These are phyloP conservation scores for Ogataea corticis DNA, from an alignment of 805 yeast genomes.

Conservation along the genomic window DNA sequence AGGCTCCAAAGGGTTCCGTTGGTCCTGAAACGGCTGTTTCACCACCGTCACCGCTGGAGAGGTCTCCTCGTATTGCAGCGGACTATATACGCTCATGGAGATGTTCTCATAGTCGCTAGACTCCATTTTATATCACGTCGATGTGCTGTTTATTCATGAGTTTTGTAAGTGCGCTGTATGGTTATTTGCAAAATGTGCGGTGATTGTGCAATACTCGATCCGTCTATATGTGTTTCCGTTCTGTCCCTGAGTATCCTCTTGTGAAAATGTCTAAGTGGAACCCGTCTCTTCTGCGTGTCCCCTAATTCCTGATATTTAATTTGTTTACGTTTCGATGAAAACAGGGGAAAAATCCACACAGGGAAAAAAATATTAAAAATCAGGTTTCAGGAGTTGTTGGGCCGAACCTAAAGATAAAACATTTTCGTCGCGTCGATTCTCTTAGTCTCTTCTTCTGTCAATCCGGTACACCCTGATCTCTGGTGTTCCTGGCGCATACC, in stretches of 20 bases:
- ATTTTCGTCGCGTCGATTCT: slow-evolving; percentile 4
- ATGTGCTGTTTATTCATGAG: not conserved
- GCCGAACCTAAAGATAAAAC: slow-evolving; percentile 2
- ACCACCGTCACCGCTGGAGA: not conserved
- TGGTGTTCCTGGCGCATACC: slow-evolving; percentile 25
- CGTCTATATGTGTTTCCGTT: too few species aligned
- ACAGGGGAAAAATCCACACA: slow-evolving; percentile 2
- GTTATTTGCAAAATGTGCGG: too few species aligned
- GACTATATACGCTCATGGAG: slow-evolving; percentile 15
- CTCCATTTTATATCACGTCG: slow-evolving; percentile 15
- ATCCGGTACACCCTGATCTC: slow-evolving; percentile 27
- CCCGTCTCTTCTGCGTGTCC: too few species aligned
- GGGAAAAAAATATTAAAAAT: not conserved
- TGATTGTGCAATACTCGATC: too few species aligned
- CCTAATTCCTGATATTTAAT: not conserved
- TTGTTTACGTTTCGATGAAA: slow-evolving; percentile 17
- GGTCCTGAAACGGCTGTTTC: slow-evolving; percentile 21
- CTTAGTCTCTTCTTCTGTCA: slow-evolving; percentile 19
- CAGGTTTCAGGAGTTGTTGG: slow-evolving; percentile 8
- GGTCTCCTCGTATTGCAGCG: slow-evolving; percentile 5
- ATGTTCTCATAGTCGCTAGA: slow-evolving; percentile 24
- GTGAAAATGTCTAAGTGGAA: too few species aligned
- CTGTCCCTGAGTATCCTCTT: too few species aligned
- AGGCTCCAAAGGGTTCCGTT: slow-evolving; percentile 16
- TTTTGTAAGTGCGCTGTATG: not conserved